phyloP scores from a whole-genome alignment of 1,139 yeast genomes.

The Geotrichum aggregatum region DNA sequence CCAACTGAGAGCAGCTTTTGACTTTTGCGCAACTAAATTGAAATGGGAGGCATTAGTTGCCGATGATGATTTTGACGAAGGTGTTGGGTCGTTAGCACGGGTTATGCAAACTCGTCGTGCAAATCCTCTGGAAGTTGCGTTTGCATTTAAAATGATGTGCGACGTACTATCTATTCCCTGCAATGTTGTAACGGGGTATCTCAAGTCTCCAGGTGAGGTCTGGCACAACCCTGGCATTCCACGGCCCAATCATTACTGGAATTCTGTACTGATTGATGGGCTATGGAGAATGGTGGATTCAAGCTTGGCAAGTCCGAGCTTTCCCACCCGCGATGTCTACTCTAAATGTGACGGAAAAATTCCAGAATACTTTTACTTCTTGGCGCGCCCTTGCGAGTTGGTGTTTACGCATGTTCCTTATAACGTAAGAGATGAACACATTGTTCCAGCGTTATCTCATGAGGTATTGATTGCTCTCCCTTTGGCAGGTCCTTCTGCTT shows the following conservation, averaged over 20 bases:
- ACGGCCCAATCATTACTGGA: slow-evolving; percentile 82
- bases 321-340: slow-evolving; percentile 42
- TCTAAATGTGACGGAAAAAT: slow-evolving; percentile 25
- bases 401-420: slow-evolving; percentile 86
- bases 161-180: slow-evolving; percentile 66
- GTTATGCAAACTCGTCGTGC: slow-evolving; percentile 46
- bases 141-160: slow-evolving; percentile 69
- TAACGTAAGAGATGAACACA: slow-evolving; percentile 73
- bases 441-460: slow-evolving; percentile 77
- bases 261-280: slow-evolving; percentile 60
- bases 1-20: slow-evolving; percentile 56
- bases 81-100: slow-evolving; percentile 27
- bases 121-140: slow-evolving; percentile 71
- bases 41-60: slow-evolving; percentile 35
- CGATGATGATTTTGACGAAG: slow-evolving; percentile 24
- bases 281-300: slow-evolving; percentile 79
- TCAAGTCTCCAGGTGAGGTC: slow-evolving; percentile 69
- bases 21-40: slow-evolving; percentile 54
- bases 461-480: slow-evolving; percentile 78
- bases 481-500: slow-evolving; percentile 76
- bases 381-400: slow-evolving; percentile 68
- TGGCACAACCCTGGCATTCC: slow-evolving; percentile 43
- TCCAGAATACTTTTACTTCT: slow-evolving; percentile 60
- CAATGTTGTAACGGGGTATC: slow-evolving; percentile 74
- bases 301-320: slow-evolving; percentile 54